Percentiles rank a stretch among this genome's conserved stretches.
phyloP scores from a whole-genome alignment of 441 rosid genomes.

The Cnidoscolus chayamansa region DNA sequence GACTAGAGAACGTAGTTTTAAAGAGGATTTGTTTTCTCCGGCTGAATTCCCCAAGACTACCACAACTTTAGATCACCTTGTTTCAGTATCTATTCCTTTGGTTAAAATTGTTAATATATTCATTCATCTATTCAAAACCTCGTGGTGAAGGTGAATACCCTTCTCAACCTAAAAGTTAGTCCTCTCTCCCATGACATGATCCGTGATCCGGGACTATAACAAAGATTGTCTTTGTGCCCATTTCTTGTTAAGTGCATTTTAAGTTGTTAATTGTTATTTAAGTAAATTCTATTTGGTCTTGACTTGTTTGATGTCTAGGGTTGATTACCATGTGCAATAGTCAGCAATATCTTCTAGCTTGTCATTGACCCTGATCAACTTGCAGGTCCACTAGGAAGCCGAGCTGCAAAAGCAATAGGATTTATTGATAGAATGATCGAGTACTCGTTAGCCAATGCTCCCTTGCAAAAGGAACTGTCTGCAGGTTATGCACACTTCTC shows the following conservation, averaged over 20 bases:
- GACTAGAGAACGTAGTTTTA: too few species aligned
- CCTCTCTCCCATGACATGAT: too few species aligned
- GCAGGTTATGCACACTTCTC: slow-evolving; percentile 51
- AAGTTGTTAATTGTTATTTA: background rate
- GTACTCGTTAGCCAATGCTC: slow-evolving; percentile 70
- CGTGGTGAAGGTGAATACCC: too few species aligned
- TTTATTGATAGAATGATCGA: slow-evolving; percentile 82
- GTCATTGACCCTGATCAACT: background rate
- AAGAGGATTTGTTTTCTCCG: too few species aligned
- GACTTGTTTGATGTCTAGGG: background rate
- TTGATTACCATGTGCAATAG: background rate
- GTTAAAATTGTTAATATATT: background rate
- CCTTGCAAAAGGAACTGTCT: slow-evolving; percentile 76
- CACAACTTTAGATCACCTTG: background rate
- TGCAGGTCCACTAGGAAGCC: slow-evolving; percentile 76
- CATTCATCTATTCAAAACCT: too few species aligned
- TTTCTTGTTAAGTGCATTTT: too few species aligned
- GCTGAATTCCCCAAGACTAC: background rate
- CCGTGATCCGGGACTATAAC: too few species aligned
- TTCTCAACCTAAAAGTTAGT: too few species aligned
- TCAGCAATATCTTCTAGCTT: background rate
- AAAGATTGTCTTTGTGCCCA: too few species aligned
- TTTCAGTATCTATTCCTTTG: background rate
- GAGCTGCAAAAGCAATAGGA: slow-evolving; percentile 91
- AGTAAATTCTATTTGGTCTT: background rate